phyloP scores from a whole-genome alignment of 140 eudicot species.

The Flaveria floridana region DNA sequence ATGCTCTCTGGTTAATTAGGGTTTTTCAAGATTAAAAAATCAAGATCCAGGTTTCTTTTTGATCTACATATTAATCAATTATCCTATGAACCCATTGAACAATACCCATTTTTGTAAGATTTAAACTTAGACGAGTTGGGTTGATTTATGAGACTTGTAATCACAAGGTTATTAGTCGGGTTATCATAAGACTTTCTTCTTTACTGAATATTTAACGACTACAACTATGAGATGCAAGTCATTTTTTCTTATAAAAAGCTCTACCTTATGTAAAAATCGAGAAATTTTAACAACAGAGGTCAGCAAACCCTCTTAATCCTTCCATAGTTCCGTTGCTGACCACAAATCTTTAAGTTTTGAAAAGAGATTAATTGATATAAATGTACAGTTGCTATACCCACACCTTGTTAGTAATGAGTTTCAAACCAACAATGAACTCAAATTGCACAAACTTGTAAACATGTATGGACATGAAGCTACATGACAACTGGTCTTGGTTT shows the following conservation, averaged over 20 bases:
- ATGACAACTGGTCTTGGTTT: constrained; percentile 25
- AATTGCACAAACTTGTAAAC: constrained; percentile 18
- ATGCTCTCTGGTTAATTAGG: background rate
- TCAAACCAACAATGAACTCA: background rate
- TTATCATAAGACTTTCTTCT: too few relatives aligned
- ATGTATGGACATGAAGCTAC: constrained; percentile 26
- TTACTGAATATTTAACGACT: too few relatives aligned
- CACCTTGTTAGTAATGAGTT: background rate
- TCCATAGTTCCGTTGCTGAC: too few relatives aligned
- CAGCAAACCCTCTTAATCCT: too few relatives aligned
- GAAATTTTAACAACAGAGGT: too few relatives aligned
- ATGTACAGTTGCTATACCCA: too few relatives aligned
- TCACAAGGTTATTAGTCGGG: background rate
- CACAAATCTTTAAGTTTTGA: too few relatives aligned
- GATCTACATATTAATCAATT: background rate
- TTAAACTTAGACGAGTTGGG: background rate
- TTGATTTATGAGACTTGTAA: constrained; percentile 7
- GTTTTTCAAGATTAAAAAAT: background rate
- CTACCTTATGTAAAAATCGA: too few relatives aligned
- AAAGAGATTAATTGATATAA: too few relatives aligned
- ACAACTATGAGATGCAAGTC: too few relatives aligned
- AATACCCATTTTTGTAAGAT: background rate
- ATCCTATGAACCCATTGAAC: background rate
- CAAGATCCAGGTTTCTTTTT: background rate
- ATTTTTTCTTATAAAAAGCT: too few relatives aligned